These are phyloP conservation scores for Ophiocytium majus DNA, from an alignment of 352 stramenopile genomes.

Conservation along the genomic window DNA sequence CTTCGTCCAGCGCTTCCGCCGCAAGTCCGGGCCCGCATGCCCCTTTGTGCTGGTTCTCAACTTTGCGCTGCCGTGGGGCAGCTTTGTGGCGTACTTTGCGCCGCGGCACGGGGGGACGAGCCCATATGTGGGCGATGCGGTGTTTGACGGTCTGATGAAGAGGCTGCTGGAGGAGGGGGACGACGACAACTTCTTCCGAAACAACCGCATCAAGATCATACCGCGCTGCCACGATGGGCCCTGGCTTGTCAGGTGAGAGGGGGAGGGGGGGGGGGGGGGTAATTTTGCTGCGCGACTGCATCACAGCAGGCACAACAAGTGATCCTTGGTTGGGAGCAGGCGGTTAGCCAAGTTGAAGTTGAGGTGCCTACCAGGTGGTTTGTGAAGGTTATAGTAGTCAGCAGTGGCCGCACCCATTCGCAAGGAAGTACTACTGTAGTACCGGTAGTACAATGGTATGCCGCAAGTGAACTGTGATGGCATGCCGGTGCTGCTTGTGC, in stretches of 20 bases:
- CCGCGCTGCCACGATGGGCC: conserved; percentile 3
- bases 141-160: conserved; percentile 11
- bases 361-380: too few relatives aligned
- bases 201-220: conserved; percentile 23
- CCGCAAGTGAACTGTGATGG: too few relatives aligned
- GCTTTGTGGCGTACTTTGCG: conserved; percentile 25
- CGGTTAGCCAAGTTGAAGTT: too few relatives aligned
- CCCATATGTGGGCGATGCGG: conserved; percentile 4
- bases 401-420: too few relatives aligned
- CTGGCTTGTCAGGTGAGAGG: conserved; percentile 23
- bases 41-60: conserved; percentile 25
- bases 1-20: conserved; percentile 17
- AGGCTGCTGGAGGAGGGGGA: background rate
- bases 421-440: too few relatives aligned
- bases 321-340: too few relatives aligned
- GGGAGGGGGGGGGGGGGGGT: too few relatives aligned
- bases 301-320: too few relatives aligned
- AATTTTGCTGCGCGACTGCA: too few relatives aligned
- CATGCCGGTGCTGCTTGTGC: too few relatives aligned
- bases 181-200: background rate
- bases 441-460: too few relatives aligned
- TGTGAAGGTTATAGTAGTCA: too few relatives aligned
- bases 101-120: background rate
- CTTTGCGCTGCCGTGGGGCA: conserved; percentile 22
- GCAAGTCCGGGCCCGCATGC: conserved; percentile 3